Evolutionary conservation across 2,329 filamentous ascomycete genomes (phyloP).

Genomic region (Colletotrichum echinochloae): DNA sequence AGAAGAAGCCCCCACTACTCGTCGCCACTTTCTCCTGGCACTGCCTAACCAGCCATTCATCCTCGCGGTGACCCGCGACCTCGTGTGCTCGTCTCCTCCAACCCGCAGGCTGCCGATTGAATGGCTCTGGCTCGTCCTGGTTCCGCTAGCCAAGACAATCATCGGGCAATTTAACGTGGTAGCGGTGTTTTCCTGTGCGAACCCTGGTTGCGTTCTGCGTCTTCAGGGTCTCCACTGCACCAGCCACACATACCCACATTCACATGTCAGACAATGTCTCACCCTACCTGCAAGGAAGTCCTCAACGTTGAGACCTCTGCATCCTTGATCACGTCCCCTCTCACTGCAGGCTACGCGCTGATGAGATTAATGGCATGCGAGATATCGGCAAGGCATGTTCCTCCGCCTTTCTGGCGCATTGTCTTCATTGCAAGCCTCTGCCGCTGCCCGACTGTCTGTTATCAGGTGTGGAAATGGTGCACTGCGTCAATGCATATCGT

Average conservation of each 20-base stretch:
- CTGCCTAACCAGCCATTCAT: background rate
- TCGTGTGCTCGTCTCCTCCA: slow-evolving; percentile 6
- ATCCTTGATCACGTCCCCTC: background rate
- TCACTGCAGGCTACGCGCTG: background rate
- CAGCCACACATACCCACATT: slow-evolving; percentile 35
- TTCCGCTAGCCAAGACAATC: slow-evolving; percentile 17
- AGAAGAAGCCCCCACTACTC: background rate
- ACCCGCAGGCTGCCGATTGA: background rate
- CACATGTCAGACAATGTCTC: slow-evolving; percentile 37
- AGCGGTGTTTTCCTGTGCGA: slow-evolving; percentile 3
- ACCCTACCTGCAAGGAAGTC: slow-evolving; percentile 10
- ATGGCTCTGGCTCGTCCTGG: background rate
- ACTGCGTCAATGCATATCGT: slow-evolving; percentile 8
- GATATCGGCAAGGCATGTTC: background rate
- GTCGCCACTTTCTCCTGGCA: background rate
- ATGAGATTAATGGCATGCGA: background rate
- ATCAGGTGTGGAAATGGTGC: no score
- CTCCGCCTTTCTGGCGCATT: background rate
- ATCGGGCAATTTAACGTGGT: slow-evolving; percentile 23
- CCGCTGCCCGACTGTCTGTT: background rate
- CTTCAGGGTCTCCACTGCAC: background rate
- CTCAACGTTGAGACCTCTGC: slow-evolving; percentile 31
- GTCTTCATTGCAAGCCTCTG: background rate
- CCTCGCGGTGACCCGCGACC: background rate
- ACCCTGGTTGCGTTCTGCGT: slow-evolving; percentile 11